Conservation (phyloP, 2,329 filamentous ascomycete species). For the Calonectria montana region DNA sequence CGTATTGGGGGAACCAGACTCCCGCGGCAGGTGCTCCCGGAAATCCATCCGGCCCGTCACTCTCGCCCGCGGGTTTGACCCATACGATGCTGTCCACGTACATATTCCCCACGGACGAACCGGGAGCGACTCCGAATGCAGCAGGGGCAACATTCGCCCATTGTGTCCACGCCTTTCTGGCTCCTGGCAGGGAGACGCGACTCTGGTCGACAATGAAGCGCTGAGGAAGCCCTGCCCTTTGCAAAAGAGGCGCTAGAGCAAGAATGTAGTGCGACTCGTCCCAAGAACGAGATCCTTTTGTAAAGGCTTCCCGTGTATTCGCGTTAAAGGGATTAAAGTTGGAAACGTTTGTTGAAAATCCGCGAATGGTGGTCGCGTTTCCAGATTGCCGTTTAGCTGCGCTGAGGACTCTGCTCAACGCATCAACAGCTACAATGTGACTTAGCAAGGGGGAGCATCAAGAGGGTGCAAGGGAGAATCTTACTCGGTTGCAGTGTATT, state of each 20-base stretch:
- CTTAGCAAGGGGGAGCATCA: not conserved
- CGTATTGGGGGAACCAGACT: constrained; percentile 16
- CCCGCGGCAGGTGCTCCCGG: constrained; percentile 5
- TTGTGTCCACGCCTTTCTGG: not conserved
- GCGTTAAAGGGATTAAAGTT: constrained; percentile 18
- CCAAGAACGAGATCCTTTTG: not conserved
- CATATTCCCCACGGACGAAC: not conserved
- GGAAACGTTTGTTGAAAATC: constrained; percentile 19
- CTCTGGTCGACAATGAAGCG: constrained; percentile 24
- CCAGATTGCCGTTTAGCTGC: not conserved
- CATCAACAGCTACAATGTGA: not conserved
- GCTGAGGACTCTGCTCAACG: constrained; percentile 1
- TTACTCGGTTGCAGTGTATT: constrained; percentile 12
- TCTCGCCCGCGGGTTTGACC: constrained; percentile 20
- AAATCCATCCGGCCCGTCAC: constrained; percentile 5
- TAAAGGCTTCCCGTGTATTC: not conserved
- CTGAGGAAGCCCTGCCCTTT: not conserved
- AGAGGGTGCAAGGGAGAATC: not conserved
- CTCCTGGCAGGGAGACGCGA: constrained; percentile 9
- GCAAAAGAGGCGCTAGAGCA: not conserved
- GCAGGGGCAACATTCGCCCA: constrained; percentile 13
- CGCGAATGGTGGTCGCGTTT: constrained; percentile 6
- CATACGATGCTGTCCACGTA: constrained; percentile 18
- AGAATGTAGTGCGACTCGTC: constrained; percentile 20
- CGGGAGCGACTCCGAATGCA: constrained; percentile 1